Evolutionary conservation across 2,329 filamentous ascomycete genomes (phyloP).

Genomic region (Clarireedia monteithiana): DNA sequence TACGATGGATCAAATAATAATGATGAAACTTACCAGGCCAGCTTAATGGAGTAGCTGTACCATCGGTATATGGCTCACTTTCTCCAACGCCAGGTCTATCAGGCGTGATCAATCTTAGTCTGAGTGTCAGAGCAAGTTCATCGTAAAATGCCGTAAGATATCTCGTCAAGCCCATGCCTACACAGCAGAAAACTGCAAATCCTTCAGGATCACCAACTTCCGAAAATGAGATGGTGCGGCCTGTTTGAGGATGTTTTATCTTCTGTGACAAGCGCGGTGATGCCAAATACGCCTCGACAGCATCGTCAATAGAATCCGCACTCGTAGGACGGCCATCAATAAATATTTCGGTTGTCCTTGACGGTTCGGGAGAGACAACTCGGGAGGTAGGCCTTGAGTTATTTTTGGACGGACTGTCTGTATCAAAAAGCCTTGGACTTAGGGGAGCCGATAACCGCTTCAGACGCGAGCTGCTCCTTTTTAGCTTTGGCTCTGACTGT

Average conservation of each 20-base stretch:
- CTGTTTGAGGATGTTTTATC: constrained; percentile 77
- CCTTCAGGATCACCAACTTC: constrained; percentile 92
- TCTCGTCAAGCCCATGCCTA: constrained; percentile 93
- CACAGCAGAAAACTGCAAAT: constrained; percentile 89
- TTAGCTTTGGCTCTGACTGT: constrained; percentile 37
- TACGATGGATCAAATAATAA: background rate
- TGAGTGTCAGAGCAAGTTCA: constrained; percentile 81
- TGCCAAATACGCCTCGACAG: constrained; percentile 76
- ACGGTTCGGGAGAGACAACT: constrained; percentile 22
- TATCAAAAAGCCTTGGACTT: constrained; percentile 26
- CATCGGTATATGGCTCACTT: constrained; percentile 77
- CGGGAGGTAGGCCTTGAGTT: constrained; percentile 30
- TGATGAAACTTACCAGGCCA: constrained; percentile 69
- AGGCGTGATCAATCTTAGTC: constrained; percentile 83
- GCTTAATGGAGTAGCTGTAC: constrained; percentile 75
- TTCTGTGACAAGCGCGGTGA: constrained; percentile 82
- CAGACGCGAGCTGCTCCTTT: constrained; percentile 49
- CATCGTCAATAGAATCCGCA: constrained; percentile 80
- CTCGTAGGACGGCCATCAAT: constrained; percentile 69
- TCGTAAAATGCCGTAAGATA: constrained; percentile 98
- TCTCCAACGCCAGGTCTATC: constrained; percentile 92
- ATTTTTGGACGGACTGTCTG: constrained; percentile 31
- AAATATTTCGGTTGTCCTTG: constrained; percentile 20
- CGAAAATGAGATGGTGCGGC: constrained; percentile 86
- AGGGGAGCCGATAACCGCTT: constrained; percentile 48